A percentile compares a stretch with the other conserved stretches of the same genome.
Evolutionary conservation across 371 early-diverging fungal species (phyloP).

Genomic region (Mortierella sp.): DNA sequence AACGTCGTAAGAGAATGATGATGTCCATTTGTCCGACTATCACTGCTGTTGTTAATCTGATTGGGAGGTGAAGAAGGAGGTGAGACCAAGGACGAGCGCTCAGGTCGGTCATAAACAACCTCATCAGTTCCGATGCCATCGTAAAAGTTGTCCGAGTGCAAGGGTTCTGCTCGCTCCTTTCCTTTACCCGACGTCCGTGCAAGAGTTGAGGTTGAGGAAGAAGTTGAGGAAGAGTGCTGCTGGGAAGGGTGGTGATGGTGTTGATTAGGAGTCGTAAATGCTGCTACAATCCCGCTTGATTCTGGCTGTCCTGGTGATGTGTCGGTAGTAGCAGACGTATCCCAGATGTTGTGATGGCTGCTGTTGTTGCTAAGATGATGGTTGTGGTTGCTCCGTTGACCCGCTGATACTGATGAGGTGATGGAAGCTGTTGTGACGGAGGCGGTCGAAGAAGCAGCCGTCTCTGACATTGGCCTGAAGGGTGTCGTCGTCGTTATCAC

Average conservation of each 20-base stretch:
- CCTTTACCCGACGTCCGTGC: constrained; percentile 19
- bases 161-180: constrained; percentile 31
- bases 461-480: constrained; percentile 13
- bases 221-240: constrained; percentile 11
- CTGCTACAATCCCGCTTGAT: neutral
- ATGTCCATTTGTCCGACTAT: neutral
- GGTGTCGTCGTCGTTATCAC: neutral
- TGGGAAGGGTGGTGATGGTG: constrained; percentile 8
- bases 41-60: neutral
- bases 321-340: neutral
- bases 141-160: neutral
- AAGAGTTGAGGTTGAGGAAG: constrained; percentile 17
- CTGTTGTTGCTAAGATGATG: neutral
- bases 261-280: neutral
- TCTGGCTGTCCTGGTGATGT: constrained; percentile 3
- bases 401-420: constrained; percentile 19
- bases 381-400: neutral
- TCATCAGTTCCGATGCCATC: neutral
- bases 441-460: constrained; percentile 18
- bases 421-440: constrained; percentile 25
- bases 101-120: neutral
- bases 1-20: neutral
- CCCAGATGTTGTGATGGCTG: neutral
- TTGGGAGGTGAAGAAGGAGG: constrained; percentile 29
- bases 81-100: neutral